Conservation (phyloP, 1,284 basidiomycete genomes). For the Moniliella sp. region DNA sequence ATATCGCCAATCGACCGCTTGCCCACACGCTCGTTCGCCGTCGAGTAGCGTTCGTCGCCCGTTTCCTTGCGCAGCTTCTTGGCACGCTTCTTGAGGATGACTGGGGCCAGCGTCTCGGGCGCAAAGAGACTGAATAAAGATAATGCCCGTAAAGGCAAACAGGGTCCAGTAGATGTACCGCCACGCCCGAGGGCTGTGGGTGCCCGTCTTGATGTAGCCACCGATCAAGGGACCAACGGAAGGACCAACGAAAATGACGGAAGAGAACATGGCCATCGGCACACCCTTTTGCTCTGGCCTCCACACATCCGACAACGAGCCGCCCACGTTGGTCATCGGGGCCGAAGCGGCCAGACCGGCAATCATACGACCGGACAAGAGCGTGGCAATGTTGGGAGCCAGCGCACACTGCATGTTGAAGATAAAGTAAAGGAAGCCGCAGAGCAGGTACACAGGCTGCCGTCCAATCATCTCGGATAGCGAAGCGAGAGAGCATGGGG, state of each 20-base stretch:
- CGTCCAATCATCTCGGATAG: conserved; percentile 31
- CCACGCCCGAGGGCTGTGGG: conserved; percentile 33
- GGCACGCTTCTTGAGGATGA: conserved; percentile 23
- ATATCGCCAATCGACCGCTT: conserved; percentile 25
- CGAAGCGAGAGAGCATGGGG: no score
- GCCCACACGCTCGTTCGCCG: conserved; percentile 27
- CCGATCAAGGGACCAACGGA: conserved; percentile 19
- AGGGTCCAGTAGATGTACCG: conserved; percentile 25
- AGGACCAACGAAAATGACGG: conserved; percentile 23
- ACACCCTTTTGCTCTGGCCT: conserved; percentile 20
- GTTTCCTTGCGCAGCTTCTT: conserved; percentile 29
- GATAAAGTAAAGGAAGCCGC: conserved; percentile 25
- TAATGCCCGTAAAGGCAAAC: conserved; percentile 24
- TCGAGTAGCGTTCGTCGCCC: conserved; percentile 25
- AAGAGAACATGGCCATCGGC: conserved; percentile 31
- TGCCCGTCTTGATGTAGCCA: conserved; percentile 21
- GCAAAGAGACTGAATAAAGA: conserved; percentile 15
- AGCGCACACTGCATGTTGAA: conserved; percentile 26
- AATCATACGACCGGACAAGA: conserved; percentile 25
- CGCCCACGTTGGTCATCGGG: conserved; percentile 10
- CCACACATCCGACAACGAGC: conserved; percentile 24
- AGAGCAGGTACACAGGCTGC: conserved; percentile 28
- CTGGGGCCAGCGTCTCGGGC: conserved; percentile 32
- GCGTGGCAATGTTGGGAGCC: conserved; percentile 27
- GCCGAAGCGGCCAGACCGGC: conserved; percentile 7